Evolutionary conservation across 306 rosid genomes (phyloP), one percentile per base, ranked within the genome.

Genomic region (Psophocarpus tetragonolobus): DNA sequence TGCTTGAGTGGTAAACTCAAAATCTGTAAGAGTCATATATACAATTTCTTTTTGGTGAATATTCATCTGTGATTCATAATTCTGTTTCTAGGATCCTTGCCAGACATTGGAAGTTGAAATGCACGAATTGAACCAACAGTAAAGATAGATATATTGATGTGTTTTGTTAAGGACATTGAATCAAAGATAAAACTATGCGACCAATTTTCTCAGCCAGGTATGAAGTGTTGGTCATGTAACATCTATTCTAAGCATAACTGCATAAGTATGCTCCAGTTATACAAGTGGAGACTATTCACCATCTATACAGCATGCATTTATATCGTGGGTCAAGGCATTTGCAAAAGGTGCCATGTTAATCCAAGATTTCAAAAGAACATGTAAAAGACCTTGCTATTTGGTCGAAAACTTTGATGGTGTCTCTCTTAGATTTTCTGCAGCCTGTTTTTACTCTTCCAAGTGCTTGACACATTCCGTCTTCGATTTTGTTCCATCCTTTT

Each of bases 381-480:
- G 45, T 60, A 42, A 74, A 70, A 80, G 86, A n/a, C 81, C 82
- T 81, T 78, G 68, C 68, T 84, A 64, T 62, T 78, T 68, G 82
- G 64, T 74, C 45, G 51, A 81, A 84, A 84, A 79, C 79, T 78
- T 69, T 5, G 70, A 65, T 32, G 39, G 85, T 29, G 65, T 20
- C 35, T 79, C 80, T 75, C 65, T 45, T 42, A 63, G 27, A 12
- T 53, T 70, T 70, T 44, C 56, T 20, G 53, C 71, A 83, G 36
- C 73, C 76, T 71, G 42, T 54, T 82, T 57, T 78, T 63, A 66
- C 41, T 65, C 33, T 83, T 76, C 74, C 73, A 33, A 62, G 71
- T 50, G 76, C 77, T 50, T 42, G 21, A 68, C 63, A 23, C 66
- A 13, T 81, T 78, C 81, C 29, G 76, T 51, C 68, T 33, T 57